phyloP scores from a whole-genome alignment of 352 stramenopile genomes.

The Achlya hypogyna region DNA sequence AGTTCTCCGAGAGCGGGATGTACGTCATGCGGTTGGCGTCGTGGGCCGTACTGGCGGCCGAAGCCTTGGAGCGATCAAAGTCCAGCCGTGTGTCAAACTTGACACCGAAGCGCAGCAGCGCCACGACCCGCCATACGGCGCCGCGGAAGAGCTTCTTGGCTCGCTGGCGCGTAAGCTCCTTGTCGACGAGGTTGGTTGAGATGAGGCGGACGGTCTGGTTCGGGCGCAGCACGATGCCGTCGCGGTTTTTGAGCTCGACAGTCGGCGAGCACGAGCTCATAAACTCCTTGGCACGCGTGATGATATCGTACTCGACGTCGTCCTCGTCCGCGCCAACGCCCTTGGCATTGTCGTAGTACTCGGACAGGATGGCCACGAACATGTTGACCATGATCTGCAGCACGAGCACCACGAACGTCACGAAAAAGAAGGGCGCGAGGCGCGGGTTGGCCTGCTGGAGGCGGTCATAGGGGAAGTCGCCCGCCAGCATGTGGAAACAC shows the following conservation, averaged over 20 bases:
- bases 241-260: constrained; percentile 66
- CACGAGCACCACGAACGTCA: constrained; percentile 77
- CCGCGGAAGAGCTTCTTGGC: constrained; percentile 74
- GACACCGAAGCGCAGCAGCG: constrained; percentile 73
- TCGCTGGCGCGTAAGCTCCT: constrained; percentile 73
- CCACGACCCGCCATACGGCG: constrained; percentile 81
- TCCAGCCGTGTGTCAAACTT: constrained; percentile 81
- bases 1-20: constrained; percentile 81
- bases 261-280: constrained; percentile 63
- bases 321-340: constrained; percentile 45
- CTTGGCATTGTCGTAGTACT: constrained; percentile 81
- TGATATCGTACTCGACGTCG: constrained; percentile 82
- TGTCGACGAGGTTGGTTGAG: constrained; percentile 80
- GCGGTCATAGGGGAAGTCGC: constrained; percentile 70
- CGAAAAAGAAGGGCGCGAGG: constrained; percentile 71
- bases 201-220: constrained; percentile 74
- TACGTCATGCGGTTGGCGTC: constrained; percentile 45
- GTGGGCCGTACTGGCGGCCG: constrained; percentile 26
- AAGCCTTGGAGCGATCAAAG: constrained; percentile 46
- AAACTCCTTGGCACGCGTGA: constrained; percentile 69
- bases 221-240: constrained; percentile 61
- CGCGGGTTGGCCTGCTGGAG: constrained; percentile 71
- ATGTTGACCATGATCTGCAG: constrained; percentile 86
- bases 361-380: constrained; percentile 83
- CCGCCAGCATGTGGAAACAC: constrained; percentile 82